Evolutionary conservation across 177 flowering plant species (phyloP).

Genomic region (Vitis hybrid): DNA sequence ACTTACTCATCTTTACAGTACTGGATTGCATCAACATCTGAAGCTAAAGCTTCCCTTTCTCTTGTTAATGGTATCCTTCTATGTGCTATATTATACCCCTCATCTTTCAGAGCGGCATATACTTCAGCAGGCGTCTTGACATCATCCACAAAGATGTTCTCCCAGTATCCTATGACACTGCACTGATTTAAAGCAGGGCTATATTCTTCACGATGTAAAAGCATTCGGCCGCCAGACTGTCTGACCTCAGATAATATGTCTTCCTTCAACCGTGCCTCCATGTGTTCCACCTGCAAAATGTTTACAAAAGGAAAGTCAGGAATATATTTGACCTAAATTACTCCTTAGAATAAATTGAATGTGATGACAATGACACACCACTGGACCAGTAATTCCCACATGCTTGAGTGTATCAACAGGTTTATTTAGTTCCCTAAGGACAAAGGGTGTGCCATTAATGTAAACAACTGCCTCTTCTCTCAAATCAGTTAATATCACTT

Average conservation of each 20-base stretch:
- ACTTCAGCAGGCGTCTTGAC: slow-evolving; percentile 92
- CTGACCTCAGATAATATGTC: slow-evolving; percentile 78
- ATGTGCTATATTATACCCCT: slow-evolving; percentile 66
- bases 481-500: slow-evolving; percentile 76
- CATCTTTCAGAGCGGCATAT: slow-evolving; percentile 59
- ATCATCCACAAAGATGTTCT: slow-evolving; percentile 70
- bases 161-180: slow-evolving; percentile 89
- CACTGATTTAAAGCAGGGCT: slow-evolving; percentile 62
- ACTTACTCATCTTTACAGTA: slow-evolving; percentile 63
- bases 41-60: slow-evolving; percentile 85
- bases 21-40: slow-evolving; percentile 89
- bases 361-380: slow-evolving; percentile 47
- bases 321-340: neutral
- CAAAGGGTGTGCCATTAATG: slow-evolving; percentile 89
- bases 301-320: slow-evolving; percentile 9
- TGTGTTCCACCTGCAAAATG: slow-evolving; percentile 75
- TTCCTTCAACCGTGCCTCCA: slow-evolving; percentile 91
- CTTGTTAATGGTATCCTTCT: slow-evolving; percentile 85
- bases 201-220: slow-evolving; percentile 93
- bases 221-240: slow-evolving; percentile 80
- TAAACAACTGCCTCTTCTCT: slow-evolving; percentile 98
- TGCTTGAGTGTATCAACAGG: slow-evolving; percentile 96
- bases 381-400: slow-evolving; percentile 88
- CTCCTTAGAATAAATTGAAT: neutral
- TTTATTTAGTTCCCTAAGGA: slow-evolving; percentile 85